phyloP scores from a whole-genome alignment of 2,329 filamentous ascomycete species.

The Colletotrichum zoysiae region DNA sequence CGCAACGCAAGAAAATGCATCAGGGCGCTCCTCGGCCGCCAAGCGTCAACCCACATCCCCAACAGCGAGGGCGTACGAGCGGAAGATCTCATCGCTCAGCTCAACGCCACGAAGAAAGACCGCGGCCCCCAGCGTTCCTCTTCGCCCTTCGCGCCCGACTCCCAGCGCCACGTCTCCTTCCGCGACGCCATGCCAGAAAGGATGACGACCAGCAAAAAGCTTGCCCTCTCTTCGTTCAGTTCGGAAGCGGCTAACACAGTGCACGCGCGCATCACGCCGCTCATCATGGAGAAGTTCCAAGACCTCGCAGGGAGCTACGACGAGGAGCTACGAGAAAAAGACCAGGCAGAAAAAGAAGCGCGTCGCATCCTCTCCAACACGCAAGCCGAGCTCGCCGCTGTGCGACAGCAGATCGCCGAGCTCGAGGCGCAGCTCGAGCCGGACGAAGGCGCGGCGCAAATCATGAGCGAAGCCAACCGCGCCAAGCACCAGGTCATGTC shows the following conservation, averaged over 20 bases:
- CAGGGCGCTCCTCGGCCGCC: constrained; percentile 81
- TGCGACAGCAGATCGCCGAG: constrained; percentile 71
- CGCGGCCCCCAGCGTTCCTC: constrained; percentile 80
- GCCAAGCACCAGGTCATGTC: constrained; percentile 63
- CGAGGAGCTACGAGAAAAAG: constrained; percentile 80
- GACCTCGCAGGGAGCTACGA: constrained; percentile 80
- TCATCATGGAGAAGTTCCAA: constrained; percentile 79
- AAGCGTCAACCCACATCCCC: constrained; percentile 84
- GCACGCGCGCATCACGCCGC: constrained; percentile 75
- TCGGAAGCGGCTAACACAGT: constrained; percentile 77
- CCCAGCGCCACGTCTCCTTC: constrained; percentile 67
- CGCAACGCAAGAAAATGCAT: constrained; percentile 92
- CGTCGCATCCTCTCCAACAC: constrained; percentile 75
- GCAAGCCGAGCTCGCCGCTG: constrained; percentile 73
- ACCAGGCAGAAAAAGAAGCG: constrained; percentile 76
- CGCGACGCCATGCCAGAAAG: constrained; percentile 62
- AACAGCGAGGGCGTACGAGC: constrained; percentile 87
- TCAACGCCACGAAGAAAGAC: constrained; percentile 77
- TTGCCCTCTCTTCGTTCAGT: constrained; percentile 58
- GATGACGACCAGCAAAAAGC: constrained; percentile 53
- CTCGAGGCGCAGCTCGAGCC: constrained; percentile 67
- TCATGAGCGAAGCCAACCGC: constrained; percentile 63
- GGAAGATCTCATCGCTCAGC: constrained; percentile 82
- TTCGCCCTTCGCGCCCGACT: constrained; percentile 75
- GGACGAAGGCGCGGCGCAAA: constrained; percentile 65